Percentiles rank a stretch among this genome's conserved stretches.
These are phyloP conservation scores for Mycena filopes DNA, from an alignment of 768 basidiomycete species.

Conservation along the genomic window DNA sequence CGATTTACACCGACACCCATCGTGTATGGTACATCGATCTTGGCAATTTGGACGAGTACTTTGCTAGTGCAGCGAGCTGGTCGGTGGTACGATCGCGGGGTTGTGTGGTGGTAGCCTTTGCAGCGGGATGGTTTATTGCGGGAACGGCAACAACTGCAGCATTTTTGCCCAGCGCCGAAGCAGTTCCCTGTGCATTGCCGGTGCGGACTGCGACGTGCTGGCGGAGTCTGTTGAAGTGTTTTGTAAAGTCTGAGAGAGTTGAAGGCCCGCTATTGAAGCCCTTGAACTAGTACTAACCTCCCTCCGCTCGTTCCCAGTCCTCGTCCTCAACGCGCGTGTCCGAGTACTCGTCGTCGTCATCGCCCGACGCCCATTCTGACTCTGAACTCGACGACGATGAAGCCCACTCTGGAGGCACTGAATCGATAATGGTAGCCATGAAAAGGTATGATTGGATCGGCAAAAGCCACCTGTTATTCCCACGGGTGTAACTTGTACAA, in stretches of 20 bases:
- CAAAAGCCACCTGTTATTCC: too few relatives aligned
- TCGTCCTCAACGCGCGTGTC: constrained; percentile 82
- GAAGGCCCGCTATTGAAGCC: constrained; percentile 9
- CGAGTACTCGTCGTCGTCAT: constrained; percentile 59
- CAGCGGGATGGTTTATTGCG: constrained; percentile 72
- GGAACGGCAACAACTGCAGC: constrained; percentile 71
- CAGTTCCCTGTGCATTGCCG: constrained; percentile 70
- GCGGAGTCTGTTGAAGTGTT: constrained; percentile 94
- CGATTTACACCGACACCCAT: constrained; percentile 84
- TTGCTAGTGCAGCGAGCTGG: constrained; percentile 79
- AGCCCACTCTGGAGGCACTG: constrained; percentile 1
- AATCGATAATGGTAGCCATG: constrained; percentile 45
- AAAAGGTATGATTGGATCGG: constrained; percentile 25
- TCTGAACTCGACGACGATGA: constrained; percentile 14
- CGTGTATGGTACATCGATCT: constrained; percentile 79
- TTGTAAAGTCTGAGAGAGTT: constrained; percentile 86
- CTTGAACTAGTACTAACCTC: constrained; percentile 62
- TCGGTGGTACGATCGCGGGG: constrained; percentile 71
- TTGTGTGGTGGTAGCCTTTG: constrained; percentile 37
- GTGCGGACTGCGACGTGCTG: constrained; percentile 90
- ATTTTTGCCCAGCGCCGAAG: constrained; percentile 61
- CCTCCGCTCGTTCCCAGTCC: constrained; percentile 88
- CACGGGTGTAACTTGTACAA: too few relatives aligned
- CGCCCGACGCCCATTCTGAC: constrained; percentile 17
- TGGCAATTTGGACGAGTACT: constrained; percentile 81